These are phyloP conservation scores for Tuber magnatum DNA, from an alignment of 495 filamentous ascomycete genomes.

Conservation along the genomic window DNA sequence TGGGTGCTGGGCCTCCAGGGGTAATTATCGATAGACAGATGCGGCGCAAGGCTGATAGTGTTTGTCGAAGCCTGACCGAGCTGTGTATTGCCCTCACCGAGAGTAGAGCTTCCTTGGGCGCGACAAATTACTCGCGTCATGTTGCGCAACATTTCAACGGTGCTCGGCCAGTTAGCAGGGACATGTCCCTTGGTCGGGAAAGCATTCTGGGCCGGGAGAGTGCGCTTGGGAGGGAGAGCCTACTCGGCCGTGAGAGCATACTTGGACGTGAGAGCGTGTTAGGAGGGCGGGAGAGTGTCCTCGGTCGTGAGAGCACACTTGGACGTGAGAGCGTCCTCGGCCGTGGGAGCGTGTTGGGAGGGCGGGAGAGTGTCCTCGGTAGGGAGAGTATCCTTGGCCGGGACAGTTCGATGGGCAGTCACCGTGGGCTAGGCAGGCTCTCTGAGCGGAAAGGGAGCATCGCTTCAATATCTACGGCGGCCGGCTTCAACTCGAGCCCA, in stretches of 20 bases:
- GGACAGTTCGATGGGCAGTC: slow-evolving; percentile 19
- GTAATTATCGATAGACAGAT: slow-evolving; percentile 71
- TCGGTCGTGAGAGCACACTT: slow-evolving; percentile 21
- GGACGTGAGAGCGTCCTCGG: slow-evolving; percentile 28
- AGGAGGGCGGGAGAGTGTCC: slow-evolving; percentile 19
- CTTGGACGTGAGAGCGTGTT: slow-evolving; percentile 17
- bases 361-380: slow-evolving; percentile 20
- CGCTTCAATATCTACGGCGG: slow-evolving; percentile 38
- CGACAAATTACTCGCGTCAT: slow-evolving; percentile 18
- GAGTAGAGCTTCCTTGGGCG: slow-evolving; percentile 16
- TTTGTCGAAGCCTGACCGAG: slow-evolving; percentile 89
- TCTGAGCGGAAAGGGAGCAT: slow-evolving; percentile 32
- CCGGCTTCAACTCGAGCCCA: slow-evolving; percentile 45
- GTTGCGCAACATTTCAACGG: slow-evolving; percentile 27
- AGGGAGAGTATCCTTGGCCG: slow-evolving; percentile 20
- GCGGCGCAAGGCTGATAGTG: slow-evolving; percentile 79
- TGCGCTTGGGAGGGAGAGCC: slow-evolving; percentile 17
- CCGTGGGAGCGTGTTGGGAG: slow-evolving; percentile 9
- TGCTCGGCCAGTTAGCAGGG: slow-evolving; percentile 33
- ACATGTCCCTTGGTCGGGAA: slow-evolving; percentile 18
- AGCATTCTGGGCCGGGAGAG: slow-evolving; percentile 22
- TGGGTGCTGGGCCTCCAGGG: slow-evolving; percentile 53
- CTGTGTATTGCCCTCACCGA: slow-evolving; percentile 80
- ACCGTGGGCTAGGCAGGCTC: slow-evolving; percentile 27
- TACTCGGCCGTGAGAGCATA: slow-evolving; percentile 29